Evolutionary conservation across 169 alveolate genomes (phyloP).

Genomic region (Plasmodium cynomolgi): DNA sequence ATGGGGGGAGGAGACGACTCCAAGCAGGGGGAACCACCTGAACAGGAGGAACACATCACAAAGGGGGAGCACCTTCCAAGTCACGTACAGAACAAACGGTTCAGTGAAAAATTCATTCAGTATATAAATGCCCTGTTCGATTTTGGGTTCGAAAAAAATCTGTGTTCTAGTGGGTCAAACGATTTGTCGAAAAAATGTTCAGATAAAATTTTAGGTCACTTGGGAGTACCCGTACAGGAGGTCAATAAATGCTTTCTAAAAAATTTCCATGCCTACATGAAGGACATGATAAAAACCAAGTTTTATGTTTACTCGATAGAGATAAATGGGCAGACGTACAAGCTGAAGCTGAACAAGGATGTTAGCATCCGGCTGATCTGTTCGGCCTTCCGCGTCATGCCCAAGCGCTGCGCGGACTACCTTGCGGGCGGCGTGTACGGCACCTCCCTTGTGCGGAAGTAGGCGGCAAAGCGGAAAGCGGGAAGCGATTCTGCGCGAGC

Average conservation of each 20-base stretch:
- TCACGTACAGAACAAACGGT: not conserved
- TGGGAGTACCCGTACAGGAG: slow-evolving; percentile 36
- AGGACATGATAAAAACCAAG: slow-evolving; percentile 56
- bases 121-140: slow-evolving; percentile 68
- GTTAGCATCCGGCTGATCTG: slow-evolving; percentile 37
- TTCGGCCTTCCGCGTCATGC: slow-evolving; percentile 63
- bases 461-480: not conserved
- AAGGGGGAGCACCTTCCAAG: not conserved
- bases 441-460: not conserved
- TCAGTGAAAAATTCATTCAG: slow-evolving; percentile 47
- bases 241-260: slow-evolving; percentile 41
- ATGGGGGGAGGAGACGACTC: not conserved
- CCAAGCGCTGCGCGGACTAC: slow-evolving; percentile 23
- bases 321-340: slow-evolving; percentile 38
- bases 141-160: slow-evolving; percentile 43
- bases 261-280: slow-evolving; percentile 53
- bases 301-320: slow-evolving; percentile 58
- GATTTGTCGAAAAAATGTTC: slow-evolving; percentile 71
- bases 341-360: slow-evolving; percentile 60
- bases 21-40: not conserved
- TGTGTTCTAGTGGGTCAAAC: slow-evolving; percentile 51
- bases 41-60: not conserved
- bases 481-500: not conserved
- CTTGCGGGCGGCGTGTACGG: not conserved
- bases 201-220: slow-evolving; percentile 13